Percentiles rank a stretch among this genome's conserved stretches.
phyloP scores from a whole-genome alignment of 495 filamentous ascomycete species.

The Lichenothelia convexa region DNA sequence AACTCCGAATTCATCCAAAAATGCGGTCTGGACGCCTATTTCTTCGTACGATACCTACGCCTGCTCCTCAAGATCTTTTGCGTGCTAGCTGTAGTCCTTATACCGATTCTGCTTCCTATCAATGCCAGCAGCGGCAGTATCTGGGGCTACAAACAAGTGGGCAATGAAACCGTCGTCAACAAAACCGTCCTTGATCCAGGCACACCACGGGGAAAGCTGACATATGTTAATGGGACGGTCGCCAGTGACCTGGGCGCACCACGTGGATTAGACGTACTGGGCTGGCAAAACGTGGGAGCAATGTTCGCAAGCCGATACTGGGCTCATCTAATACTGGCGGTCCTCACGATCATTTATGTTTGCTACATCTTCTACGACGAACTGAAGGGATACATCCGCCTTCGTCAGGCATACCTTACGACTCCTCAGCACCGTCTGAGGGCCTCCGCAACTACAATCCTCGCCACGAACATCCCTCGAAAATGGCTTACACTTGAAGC shows the following conservation, averaged over 20 bases:
- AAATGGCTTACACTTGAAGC: constrained; percentile 76
- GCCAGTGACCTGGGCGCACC: too few relatives aligned
- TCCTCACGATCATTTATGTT: constrained; percentile 65
- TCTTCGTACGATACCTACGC: constrained; percentile 88
- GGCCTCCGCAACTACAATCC: constrained; percentile 89
- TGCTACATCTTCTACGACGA: constrained; percentile 81
- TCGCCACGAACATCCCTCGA: constrained; percentile 74
- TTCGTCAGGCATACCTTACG: constrained; percentile 89
- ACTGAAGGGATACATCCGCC: constrained; percentile 74
- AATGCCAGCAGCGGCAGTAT: constrained; percentile 33
- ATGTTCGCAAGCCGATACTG: constrained; percentile 56
- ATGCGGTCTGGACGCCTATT: constrained; percentile 92
- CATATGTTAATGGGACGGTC: too few relatives aligned
- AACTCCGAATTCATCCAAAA: constrained; percentile 86
- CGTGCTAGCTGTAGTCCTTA: constrained; percentile 55
- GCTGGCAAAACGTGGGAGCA: constrained; percentile 79
- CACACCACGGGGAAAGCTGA: too few relatives aligned
- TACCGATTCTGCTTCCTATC: constrained; percentile 73
- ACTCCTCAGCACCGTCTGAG: constrained; percentile 84
- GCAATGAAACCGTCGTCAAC: constrained; percentile 6
- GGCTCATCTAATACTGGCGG: constrained; percentile 71
- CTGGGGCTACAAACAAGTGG: constrained; percentile 24
- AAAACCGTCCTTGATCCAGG: too few relatives aligned
- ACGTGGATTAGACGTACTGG: constrained; percentile 58
- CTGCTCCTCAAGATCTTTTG: constrained; percentile 87